Evolutionary conservation across 192 early-diverging fungal genomes (phyloP), one percentile per base, ranked within the genome.

Genomic region (Rhizoclosmatium sp.): DNA sequence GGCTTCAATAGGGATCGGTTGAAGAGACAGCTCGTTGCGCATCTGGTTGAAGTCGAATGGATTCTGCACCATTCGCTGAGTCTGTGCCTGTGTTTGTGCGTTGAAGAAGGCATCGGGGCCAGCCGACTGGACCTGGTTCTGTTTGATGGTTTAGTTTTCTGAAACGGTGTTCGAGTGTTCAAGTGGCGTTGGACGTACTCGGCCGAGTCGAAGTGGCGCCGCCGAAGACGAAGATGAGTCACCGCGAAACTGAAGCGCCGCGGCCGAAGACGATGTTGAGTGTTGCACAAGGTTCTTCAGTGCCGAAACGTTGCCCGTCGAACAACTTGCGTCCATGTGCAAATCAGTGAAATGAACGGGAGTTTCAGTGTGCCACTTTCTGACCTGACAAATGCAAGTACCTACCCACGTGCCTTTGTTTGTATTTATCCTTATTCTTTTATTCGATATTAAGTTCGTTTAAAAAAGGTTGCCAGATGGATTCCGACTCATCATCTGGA

Each of bases 251-350:
- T 65, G 64, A 39, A 65, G 16, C n/a, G 39, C 64, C 44, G 42
- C 2, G 2, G 2, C 68, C 16, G 68, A 51, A 39, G 40, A 16
- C 1, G 68, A 48, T 2, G 41, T 31, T 12, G 45, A 48, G 68
- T 69, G 68, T 14, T 69, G 40, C 51, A 73, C 71, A 42, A 73
- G 71, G 2, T 14, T 23, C 71, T 73, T 73, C n/a, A 73, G 71
- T 21, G 71, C 71, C 56, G 23, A 59, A n/a, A 51, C 12, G 71
- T 60, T 73, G 9, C 51, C 56, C n/a, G 56, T 41, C 9, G 71
- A 73, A 41, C 71, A 73, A 7, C 14, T 19, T 12, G 71, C 71
- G 12, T 65, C 64, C 64, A 65, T 65, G 56, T 31, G 31, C 31
- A 31, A 31, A 31, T 31, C 31, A 31, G 31, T n/a, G 31, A 31